Conservation (phyloP, 2,329 filamentous ascomycete genomes). For the Beauveria scarabaeidicola region DNA sequence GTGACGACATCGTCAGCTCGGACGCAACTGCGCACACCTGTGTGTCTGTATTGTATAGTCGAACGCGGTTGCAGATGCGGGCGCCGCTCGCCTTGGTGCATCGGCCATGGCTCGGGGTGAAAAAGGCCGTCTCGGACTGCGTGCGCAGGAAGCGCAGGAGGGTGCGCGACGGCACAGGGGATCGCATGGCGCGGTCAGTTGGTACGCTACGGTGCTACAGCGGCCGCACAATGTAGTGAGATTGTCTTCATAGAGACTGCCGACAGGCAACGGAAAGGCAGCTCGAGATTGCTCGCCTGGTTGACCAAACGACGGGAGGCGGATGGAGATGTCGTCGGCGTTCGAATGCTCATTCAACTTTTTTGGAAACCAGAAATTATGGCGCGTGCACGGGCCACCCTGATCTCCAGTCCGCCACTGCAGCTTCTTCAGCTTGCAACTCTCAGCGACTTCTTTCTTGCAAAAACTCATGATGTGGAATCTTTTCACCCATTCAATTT, state of each 20-base stretch:
- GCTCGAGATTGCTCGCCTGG: neutral
- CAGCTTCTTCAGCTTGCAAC: neutral
- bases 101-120: slow-evolving; percentile 11
- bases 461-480: neutral
- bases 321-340: slow-evolving; percentile 2
- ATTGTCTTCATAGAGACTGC: neutral
- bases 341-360: neutral
- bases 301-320: neutral
- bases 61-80: neutral
- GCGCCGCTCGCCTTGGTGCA: neutral
- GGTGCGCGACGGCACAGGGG: slow-evolving; percentile 42
- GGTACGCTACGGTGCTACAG: neutral
- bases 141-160: slow-evolving; percentile 66
- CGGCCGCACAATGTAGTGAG: neutral
- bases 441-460: too few relatives aligned
- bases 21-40: neutral
- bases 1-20: neutral
- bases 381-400: slow-evolving; percentile 4
- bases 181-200: slow-evolving; percentile 24
- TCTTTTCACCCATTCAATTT: too few relatives aligned
- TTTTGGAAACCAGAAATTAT: neutral
- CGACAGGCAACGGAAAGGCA: neutral
- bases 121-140: slow-evolving; percentile 52
- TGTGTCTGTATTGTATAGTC: neutral
- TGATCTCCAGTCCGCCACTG: neutral